Conservation (phyloP, 257 asterid species). For the Rubia yunnanensis region DNA sequence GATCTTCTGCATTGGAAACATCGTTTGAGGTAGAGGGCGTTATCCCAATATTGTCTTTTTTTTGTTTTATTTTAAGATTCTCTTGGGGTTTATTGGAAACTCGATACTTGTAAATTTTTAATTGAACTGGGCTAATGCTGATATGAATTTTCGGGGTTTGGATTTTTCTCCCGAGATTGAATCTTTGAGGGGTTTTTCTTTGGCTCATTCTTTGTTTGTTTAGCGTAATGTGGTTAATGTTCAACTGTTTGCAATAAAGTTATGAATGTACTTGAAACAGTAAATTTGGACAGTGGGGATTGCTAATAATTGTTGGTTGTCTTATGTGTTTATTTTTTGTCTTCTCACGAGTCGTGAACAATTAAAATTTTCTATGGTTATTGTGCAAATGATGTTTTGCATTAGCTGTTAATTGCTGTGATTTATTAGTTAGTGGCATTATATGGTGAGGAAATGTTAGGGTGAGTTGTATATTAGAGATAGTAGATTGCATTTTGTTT, state of each 20-base stretch:
- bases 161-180: not conserved
- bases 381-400: not conserved
- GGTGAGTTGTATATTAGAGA: not conserved
- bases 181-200: not conserved
- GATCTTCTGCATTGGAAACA: conserved; percentile 42
- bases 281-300: not conserved
- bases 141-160: not conserved
- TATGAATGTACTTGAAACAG: conserved; percentile 2
- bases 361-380: not conserved
- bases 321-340: not conserved
- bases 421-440: not conserved
- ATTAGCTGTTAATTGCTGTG: not conserved
- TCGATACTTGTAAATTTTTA: not conserved
- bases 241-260: not conserved
- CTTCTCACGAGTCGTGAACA: not conserved
- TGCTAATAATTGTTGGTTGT: not conserved
- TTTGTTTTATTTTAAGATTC: no score
- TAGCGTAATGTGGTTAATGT: not conserved
- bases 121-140: not conserved
- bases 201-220: not conserved
- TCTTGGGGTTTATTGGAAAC: not conserved
- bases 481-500: not conserved
- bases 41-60: conserved; percentile 11
- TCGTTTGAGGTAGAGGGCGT: conserved; percentile 28
- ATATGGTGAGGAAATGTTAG: not conserved